Conservation (phyloP, 1,139 yeast species). For the Debaryomyces udenii region DNA sequence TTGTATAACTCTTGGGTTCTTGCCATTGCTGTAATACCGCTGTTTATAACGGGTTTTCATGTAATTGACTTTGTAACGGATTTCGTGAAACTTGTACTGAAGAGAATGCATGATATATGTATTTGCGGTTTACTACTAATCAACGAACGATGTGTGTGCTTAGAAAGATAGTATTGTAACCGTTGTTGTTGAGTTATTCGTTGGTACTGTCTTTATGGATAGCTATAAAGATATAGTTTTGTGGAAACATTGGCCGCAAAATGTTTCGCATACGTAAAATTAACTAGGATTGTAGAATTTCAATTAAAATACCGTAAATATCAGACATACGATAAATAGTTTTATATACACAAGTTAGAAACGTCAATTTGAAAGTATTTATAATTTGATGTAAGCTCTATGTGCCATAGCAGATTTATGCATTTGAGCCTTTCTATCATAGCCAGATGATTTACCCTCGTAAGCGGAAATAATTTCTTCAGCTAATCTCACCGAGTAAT, state of each 20-base stretch:
- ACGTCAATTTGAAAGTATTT: constrained; percentile 7
- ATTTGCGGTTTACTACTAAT: too few relatives aligned
- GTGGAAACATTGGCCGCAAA: constrained; percentile 1
- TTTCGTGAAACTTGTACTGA: constrained; percentile 21
- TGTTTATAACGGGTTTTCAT: constrained; percentile 41
- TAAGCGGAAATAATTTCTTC: constrained; percentile 83
- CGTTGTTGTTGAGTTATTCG: too few relatives aligned
- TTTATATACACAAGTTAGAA: constrained; percentile 7
- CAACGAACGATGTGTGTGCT: too few relatives aligned
- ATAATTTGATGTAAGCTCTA: constrained; percentile 68
- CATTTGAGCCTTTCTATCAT: constrained; percentile 79
- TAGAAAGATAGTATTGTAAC: too few relatives aligned
- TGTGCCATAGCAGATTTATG: constrained; percentile 85
- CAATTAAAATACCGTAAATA: neutral
- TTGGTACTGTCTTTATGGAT: neutral
- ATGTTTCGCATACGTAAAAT: constrained; percentile 4
- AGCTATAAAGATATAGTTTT: neutral
- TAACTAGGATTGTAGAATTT: neutral
- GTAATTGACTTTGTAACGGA: constrained; percentile 33
- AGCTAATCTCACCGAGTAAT: constrained; percentile 83
- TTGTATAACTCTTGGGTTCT: constrained; percentile 43
- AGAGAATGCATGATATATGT: constrained; percentile 9
- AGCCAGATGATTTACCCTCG: constrained; percentile 80
- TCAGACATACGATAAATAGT: constrained; percentile 7
- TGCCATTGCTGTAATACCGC: constrained; percentile 43